Conservation (phyloP, 345 rosid genomes). For the Salix purpurea region DNA sequence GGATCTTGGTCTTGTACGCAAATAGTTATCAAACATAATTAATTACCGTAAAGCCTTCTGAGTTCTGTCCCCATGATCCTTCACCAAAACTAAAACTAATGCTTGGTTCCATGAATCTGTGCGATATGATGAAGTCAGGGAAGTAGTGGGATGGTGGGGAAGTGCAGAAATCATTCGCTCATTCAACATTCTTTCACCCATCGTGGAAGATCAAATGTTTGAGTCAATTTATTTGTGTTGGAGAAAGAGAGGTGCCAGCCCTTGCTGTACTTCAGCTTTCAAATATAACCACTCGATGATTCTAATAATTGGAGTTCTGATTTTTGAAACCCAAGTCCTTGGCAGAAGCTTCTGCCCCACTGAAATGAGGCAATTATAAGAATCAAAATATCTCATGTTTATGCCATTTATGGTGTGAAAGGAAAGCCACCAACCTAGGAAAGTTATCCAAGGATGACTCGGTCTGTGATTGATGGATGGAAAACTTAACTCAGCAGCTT, state of each 20-base stretch:
- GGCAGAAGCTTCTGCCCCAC: neutral
- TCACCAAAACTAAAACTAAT: neutral
- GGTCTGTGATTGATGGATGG: neutral
- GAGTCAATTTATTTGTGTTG: neutral
- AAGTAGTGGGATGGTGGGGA: neutral
- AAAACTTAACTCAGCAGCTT: neutral
- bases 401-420: neutral
- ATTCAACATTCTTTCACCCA: neutral
- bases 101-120: neutral
- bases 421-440: constrained; percentile 13
- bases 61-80: neutral
- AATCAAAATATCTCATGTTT: constrained; percentile 9
- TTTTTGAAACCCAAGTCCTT: neutral
- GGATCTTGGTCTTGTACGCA: neutral
- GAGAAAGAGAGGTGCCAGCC: neutral
- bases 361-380: constrained; percentile 17
- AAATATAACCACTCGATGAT: neutral
- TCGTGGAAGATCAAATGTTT: neutral
- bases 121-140: neutral
- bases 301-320: neutral
- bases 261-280: neutral
- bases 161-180: constrained; percentile 4
- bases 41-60: neutral
- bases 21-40: neutral
- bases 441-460: neutral